phyloP scores from a whole-genome alignment of 495 filamentous ascomycete species.

The Talaromyces wortmannii region DNA sequence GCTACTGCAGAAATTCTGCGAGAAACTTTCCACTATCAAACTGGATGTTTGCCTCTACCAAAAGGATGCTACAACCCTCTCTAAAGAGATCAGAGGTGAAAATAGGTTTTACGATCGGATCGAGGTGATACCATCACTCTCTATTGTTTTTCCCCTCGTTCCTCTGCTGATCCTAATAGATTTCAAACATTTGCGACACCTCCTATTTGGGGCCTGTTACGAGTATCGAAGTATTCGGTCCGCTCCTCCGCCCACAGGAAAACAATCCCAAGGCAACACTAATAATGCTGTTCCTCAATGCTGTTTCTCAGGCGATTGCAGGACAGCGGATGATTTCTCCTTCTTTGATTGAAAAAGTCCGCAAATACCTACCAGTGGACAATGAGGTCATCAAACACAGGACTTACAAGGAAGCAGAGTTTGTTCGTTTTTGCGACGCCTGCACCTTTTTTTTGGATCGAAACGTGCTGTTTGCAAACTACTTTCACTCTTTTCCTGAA shows the following conservation, averaged over 20 bases:
- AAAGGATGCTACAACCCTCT: slow-evolving; percentile 9
- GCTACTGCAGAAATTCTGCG: slow-evolving; percentile 11
- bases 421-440: too few species aligned
- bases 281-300: slow-evolving; percentile 21
- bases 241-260: slow-evolving; percentile 8
- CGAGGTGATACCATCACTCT: slow-evolving; percentile 9
- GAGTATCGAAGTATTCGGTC: slow-evolving; percentile 8
- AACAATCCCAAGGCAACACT: slow-evolving; percentile 20
- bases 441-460: not conserved
- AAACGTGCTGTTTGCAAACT: not conserved
- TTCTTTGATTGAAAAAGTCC: not conserved
- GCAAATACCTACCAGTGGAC: not conserved
- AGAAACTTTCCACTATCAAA: not conserved
- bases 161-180: slow-evolving; percentile 2
- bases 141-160: too few species aligned
- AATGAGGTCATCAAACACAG: too few species aligned
- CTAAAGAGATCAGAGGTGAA: not conserved
- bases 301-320: slow-evolving; percentile 3
- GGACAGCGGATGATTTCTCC: not conserved
- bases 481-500: not conserved
- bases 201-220: slow-evolving; percentile 8
- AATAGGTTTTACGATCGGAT: slow-evolving; percentile 12
- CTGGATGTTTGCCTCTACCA: slow-evolving; percentile 11
- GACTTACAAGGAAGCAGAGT: too few species aligned
- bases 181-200: slow-evolving; percentile 18